A percentile compares a stretch with the other conserved stretches of the same genome.
Evolutionary conservation across 192 early-diverging fungal genomes (phyloP).

Genomic region (Umbelopsis vinacea): DNA sequence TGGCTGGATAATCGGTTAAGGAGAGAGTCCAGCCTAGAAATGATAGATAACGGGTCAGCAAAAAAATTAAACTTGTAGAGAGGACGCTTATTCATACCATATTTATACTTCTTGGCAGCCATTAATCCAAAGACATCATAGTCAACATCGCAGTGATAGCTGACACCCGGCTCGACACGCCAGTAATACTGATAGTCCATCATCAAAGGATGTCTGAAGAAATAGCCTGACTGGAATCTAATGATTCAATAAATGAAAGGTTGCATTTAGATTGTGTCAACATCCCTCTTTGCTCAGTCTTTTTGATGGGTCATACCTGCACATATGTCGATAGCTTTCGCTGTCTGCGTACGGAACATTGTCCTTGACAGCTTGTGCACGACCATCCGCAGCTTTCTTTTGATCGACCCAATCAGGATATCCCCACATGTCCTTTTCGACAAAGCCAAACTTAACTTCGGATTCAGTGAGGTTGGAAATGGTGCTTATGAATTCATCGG

Average conservation of each 20-base stretch:
- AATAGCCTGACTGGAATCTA: constrained; percentile 60
- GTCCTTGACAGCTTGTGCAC: constrained; percentile 56
- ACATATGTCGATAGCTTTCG: constrained; percentile 88
- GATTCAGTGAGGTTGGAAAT: constrained; percentile 50
- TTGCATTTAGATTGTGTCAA: too few species aligned
- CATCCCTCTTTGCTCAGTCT: too few species aligned
- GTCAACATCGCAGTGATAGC: constrained; percentile 71
- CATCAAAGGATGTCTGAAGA: constrained; percentile 56
- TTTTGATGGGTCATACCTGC: constrained; percentile 49
- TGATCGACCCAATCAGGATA: constrained; percentile 76
- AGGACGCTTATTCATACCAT: too few species aligned
- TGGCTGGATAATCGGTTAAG: constrained; percentile 69
- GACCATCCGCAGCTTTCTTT: constrained; percentile 56
- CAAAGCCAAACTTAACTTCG: constrained; percentile 67
- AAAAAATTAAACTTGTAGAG: too few species aligned
- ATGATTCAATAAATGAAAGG: neutral
- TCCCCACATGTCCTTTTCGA: constrained; percentile 74
- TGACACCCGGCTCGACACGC: constrained; percentile 68
- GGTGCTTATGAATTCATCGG: constrained; percentile 66
- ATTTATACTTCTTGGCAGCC: constrained; percentile 51
- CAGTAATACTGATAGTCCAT: constrained; percentile 57
- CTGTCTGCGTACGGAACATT: constrained; percentile 69
- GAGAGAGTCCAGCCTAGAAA: constrained; percentile 68
- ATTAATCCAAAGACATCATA: constrained; percentile 69
- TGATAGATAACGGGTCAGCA: neutral